These are phyloP conservation scores for Globisporangium middletonii DNA, from an alignment of 352 stramenopile species.

Conservation along the genomic window DNA sequence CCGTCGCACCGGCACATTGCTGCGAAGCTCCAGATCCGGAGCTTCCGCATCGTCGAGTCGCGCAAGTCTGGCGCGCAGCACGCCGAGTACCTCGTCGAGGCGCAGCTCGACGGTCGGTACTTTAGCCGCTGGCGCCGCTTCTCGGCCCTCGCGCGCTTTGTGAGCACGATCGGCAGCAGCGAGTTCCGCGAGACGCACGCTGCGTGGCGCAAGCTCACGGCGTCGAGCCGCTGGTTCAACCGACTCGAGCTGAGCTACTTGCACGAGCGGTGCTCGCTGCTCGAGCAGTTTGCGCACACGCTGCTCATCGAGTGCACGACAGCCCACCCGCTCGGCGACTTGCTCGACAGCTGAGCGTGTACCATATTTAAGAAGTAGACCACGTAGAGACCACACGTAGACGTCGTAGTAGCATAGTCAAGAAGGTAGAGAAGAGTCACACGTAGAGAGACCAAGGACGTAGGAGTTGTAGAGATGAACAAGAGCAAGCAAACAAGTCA, in stretches of 20 bases:
- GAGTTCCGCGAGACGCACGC: constrained; percentile 49
- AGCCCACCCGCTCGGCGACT: constrained; percentile 61
- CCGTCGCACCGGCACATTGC: constrained; percentile 70
- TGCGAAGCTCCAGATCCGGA: constrained; percentile 76
- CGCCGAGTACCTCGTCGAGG: constrained; percentile 77
- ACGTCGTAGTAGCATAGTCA: no score
- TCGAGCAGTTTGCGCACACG: constrained; percentile 73
- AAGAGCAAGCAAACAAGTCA: no score
- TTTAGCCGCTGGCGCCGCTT: constrained; percentile 73
- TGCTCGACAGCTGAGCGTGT: constrained; percentile 25
- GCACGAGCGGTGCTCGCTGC: constrained; percentile 66
- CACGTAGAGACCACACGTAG: no score
- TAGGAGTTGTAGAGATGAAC: no score
- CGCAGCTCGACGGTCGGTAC: constrained; percentile 69
- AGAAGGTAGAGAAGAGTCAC: no score
- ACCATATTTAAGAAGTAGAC: no score
- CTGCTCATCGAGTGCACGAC: constrained; percentile 70
- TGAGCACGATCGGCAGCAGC: constrained; percentile 39
- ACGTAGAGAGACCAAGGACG: no score
- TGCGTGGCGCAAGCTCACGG: constrained; percentile 54
- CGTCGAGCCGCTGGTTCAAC: constrained; percentile 73
- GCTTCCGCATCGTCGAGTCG: constrained; percentile 74
- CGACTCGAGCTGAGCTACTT: constrained; percentile 78
- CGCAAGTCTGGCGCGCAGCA: constrained; percentile 43
- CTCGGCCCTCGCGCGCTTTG: constrained; percentile 65